Evolutionary conservation across 2,329 filamentous ascomycete species (phyloP).

Genomic region (Exophiala sp.): DNA sequence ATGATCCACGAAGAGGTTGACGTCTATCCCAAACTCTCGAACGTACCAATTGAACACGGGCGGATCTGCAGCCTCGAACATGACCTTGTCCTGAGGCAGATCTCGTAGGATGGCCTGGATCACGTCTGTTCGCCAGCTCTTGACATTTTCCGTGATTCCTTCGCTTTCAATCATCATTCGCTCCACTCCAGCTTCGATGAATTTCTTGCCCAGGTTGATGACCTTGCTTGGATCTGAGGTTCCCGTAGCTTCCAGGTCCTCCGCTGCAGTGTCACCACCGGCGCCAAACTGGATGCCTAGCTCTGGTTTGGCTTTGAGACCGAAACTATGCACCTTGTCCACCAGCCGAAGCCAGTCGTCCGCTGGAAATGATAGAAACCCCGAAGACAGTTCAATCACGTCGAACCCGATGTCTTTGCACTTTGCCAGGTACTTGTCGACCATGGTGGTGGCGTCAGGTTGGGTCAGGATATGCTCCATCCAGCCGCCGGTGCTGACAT

Average conservation of each 20-base stretch:
- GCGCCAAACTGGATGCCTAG: conserved; percentile 54
- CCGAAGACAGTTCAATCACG: conserved; percentile 49
- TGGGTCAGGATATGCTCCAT: conserved; percentile 50
- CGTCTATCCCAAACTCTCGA: conserved; percentile 51
- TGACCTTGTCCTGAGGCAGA: conserved; percentile 48
- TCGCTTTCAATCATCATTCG: conserved; percentile 56
- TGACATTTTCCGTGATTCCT: conserved; percentile 54
- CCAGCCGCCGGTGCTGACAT: conserved; percentile 53
- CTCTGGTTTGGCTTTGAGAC: conserved; percentile 50
- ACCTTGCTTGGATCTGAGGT: conserved; percentile 47
- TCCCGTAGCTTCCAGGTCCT: conserved; percentile 44
- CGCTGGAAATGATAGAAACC: conserved; percentile 50
- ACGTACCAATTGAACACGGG: conserved; percentile 54
- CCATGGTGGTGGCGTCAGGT: conserved; percentile 39
- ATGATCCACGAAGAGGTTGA: conserved; percentile 54
- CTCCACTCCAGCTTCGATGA: conserved; percentile 50
- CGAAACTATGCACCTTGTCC: conserved; percentile 44
- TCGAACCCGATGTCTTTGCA: conserved; percentile 52
- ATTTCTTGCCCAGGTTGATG: conserved; percentile 46
- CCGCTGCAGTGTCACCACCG: conserved; percentile 48
- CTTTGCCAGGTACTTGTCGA: conserved; percentile 49
- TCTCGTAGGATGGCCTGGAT: conserved; percentile 50
- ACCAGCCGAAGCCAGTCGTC: conserved; percentile 51
- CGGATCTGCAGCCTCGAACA: conserved; percentile 55
- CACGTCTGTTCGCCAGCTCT: conserved; percentile 51